phyloP scores from a whole-genome alignment of 805 yeast genomes.

The Starmera pachycereana region DNA sequence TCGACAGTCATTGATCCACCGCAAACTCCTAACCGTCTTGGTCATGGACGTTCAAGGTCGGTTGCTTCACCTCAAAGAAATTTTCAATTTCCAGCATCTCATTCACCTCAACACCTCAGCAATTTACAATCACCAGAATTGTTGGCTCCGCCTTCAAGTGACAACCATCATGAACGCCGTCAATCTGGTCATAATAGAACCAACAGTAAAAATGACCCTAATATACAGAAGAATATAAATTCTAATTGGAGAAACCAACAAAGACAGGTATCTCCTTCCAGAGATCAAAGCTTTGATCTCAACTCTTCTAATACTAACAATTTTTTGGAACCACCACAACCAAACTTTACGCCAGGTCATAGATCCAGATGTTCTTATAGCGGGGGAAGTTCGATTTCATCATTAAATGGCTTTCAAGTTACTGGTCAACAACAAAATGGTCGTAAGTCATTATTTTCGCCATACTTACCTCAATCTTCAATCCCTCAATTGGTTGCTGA shows the following conservation, averaged over 20 bases:
- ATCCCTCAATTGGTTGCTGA: conserved; percentile 83
- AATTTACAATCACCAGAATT: conserved; percentile 16
- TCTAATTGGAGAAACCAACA: conserved; percentile 61
- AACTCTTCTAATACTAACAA: conserved; percentile 7
- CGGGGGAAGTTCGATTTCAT: conserved; percentile 43
- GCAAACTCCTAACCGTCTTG: conserved; percentile 1
- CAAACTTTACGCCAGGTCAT: conserved; percentile 64
- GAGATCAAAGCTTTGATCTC: conserved; percentile 18
- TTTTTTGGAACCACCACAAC: conserved; percentile 21
- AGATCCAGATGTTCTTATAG: conserved; percentile 64
- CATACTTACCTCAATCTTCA: conserved; percentile 88
- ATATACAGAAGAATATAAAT: conserved; percentile 30
- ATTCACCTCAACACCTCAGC: conserved; percentile 14
- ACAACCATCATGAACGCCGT: conserved; percentile 25
- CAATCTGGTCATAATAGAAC: conserved; percentile 30
- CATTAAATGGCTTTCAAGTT: conserved; percentile 16
- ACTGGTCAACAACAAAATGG: conserved; percentile 25
- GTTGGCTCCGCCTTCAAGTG: conserved; percentile 13
- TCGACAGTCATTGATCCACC: conserved; percentile 28
- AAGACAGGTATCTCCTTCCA: conserved; percentile 25
- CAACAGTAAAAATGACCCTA: conserved; percentile 29
- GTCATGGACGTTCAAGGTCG: conserved; percentile 17
- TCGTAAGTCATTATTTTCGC: conserved; percentile 84
- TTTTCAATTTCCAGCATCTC: conserved; percentile 56
- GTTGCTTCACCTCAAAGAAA: conserved; percentile 34